Evolutionary conservation across 2,329 filamentous ascomycete species (phyloP), one percentile per base, ranked within the genome.

Genomic region (Venturia pyrina): DNA sequence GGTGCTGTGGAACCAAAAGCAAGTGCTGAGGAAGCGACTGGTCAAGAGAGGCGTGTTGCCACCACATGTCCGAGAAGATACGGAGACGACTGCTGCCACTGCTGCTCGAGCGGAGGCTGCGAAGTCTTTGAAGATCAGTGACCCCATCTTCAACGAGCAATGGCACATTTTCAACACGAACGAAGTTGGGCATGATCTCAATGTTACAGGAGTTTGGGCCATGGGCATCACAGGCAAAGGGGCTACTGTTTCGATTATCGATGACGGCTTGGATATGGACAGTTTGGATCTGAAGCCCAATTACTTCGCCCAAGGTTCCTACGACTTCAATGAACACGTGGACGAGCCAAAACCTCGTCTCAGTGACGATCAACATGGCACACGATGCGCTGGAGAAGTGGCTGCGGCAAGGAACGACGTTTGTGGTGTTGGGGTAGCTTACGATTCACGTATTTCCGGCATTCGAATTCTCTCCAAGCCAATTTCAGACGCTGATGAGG

Each of bases 231-330:
- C 93, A 0, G 95, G 95, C 65, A 86, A 91, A 71, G 93, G 93
- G 68, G 85, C 89, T 21, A 96, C 91, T 0, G 91, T 96, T 1
- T 93, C 93, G 65, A 95, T 99, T 70, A 90, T 99, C 3, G 95
- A 99, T 72, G 95, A 99, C 77, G 95, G 95, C 0, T 77, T 99
- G 69, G 95, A 99, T 73, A 95, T 99, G 89, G 86, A 96, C 78
- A 98, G 93, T 79, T 84, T 91, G 34, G 95, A 99, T 74, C 79
- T 99, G 59, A 93, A 90, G 75, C 89, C 87, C 71, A 99, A 99
- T 75, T 99, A 97, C 78, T 98, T 93, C 74, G 89, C 91, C 1
- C 86, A 87, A 66, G 95, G 95, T 34, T 98, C 93, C 3, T 97
- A 89, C 78, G 95, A 99, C 77, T 99, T 96, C 80, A 99, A 99